Evolutionary conservation across 352 stramenopile genomes (phyloP), one percentile per base, ranked within the genome.

Genomic region (Globisporangium lucens): DNA sequence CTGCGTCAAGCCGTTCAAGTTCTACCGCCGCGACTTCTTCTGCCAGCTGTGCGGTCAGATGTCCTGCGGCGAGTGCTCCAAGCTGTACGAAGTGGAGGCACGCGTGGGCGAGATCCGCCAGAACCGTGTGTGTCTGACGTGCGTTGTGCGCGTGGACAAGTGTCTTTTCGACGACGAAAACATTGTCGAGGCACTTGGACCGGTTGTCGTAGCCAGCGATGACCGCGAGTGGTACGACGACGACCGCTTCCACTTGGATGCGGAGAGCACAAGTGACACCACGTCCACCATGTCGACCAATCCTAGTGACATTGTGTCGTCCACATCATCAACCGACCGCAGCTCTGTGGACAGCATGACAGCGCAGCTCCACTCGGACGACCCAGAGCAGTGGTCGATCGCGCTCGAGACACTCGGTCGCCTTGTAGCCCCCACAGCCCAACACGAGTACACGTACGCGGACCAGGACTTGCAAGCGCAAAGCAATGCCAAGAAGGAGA

Each of bases 91-190:
- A n/a, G n/a, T n/a, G n/a, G n/a, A n/a, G n/a, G n/a, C n/a, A n/a
- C n/a, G n/a, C n/a, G 65, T 77, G 43, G 79, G 79, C 29, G 69
- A 78, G 9, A 30, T 85, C 4, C 73, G 73, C 27, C 67, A 78
- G 63, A 82, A 78, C 65, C 76, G 77, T 41, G 76, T 68, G 47
- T 87, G 79, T 41, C 60, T 81, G 12, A 62, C 61, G 35, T 87
- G 79, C 56, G 69, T 87, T 52, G 71, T 77, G 56, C 75, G 76
- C 30, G 75, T 83, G 2, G 76, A 87, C 61, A 56, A 63, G 5
- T 87, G 79, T 57, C 61, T 73, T 22, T 87, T 80, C 51, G 75
- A 84, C 47, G 79, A 85, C 66, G 79, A 82, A 30, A 71, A 81
- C 41, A 61, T 89, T 24, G 35, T 84, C 46, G 56, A 71, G 12